These are phyloP conservation scores for Globisporangium cylindrosporum DNA, from an alignment of 352 stramenopile genomes.

Conservation along the genomic window DNA sequence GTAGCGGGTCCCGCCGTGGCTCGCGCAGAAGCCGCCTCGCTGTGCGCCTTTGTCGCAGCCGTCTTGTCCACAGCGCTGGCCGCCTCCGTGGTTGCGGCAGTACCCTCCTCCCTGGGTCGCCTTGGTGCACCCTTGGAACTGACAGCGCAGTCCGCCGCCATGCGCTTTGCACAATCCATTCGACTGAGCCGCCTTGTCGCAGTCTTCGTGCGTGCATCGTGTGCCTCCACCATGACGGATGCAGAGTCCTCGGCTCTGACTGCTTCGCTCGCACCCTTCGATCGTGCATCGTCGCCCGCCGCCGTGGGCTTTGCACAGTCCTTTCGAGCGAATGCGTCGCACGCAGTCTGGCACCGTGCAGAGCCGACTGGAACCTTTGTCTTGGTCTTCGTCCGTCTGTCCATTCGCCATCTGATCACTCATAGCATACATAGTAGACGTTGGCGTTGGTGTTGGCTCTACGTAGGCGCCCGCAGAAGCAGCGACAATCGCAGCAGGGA, in stretches of 20 bases:
- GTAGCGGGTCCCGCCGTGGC: slow-evolving; percentile 14
- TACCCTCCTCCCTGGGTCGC: slow-evolving; percentile 14
- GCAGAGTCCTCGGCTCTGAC: slow-evolving; percentile 16
- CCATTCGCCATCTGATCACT: slow-evolving; percentile 1
- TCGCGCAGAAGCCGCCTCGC: slow-evolving; percentile 16
- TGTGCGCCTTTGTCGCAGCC: slow-evolving; percentile 16
- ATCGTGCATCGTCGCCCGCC: slow-evolving; percentile 14
- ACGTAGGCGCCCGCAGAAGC: neutral
- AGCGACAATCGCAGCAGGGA: slow-evolving; percentile 9
- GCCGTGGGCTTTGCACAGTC: slow-evolving; percentile 17
- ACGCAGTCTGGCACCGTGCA: slow-evolving; percentile 6
- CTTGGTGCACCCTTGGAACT: slow-evolving; percentile 12
- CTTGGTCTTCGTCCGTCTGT: slow-evolving; percentile 8
- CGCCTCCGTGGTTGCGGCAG: slow-evolving; percentile 17
- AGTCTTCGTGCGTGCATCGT: slow-evolving; percentile 10
- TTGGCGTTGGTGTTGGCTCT: neutral
- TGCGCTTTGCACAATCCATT: slow-evolving; percentile 19
- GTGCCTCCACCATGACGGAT: slow-evolving; percentile 20
- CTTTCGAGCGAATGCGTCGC: slow-evolving; percentile 17
- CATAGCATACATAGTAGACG: neutral
- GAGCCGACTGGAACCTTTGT: slow-evolving; percentile 13
- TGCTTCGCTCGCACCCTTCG: slow-evolving; percentile 12
- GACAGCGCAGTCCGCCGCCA: slow-evolving; percentile 16
- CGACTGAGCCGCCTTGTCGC: slow-evolving; percentile 18
- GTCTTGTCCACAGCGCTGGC: slow-evolving; percentile 12